Evolutionary conservation across 2,329 filamentous ascomycete genomes (phyloP).

Genomic region (Orbilia javanica): DNA sequence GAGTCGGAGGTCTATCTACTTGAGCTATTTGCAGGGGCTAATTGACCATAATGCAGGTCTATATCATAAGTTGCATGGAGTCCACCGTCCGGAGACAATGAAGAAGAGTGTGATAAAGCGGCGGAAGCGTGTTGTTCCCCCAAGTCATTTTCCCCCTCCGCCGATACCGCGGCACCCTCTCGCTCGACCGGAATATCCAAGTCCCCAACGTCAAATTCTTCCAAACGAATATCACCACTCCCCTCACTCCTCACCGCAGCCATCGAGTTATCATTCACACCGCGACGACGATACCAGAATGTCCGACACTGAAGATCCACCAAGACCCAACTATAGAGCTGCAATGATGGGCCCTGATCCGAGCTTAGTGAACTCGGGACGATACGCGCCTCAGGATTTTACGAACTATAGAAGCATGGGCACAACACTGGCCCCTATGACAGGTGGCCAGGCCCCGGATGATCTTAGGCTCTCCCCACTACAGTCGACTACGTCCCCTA

Average conservation of each 20-base stretch:
- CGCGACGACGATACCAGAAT: constrained; percentile 51
- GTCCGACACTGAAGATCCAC: constrained; percentile 47
- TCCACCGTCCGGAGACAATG: constrained; percentile 96
- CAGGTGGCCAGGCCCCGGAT: constrained; percentile 24
- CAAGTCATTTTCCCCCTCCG: constrained; percentile 63
- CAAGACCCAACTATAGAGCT: constrained; percentile 34
- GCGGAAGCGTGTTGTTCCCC: constrained; percentile 92
- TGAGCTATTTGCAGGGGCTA: constrained; percentile 48
- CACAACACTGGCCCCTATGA: constrained; percentile 47
- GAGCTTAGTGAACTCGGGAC: constrained; percentile 23
- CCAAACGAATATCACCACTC: constrained; percentile 54
- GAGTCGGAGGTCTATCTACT: constrained; percentile 2
- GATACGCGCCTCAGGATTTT: constrained; percentile 55
- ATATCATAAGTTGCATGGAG: constrained; percentile 95
- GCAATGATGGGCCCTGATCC: constrained; percentile 55
- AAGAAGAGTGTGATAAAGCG: constrained; percentile 98
- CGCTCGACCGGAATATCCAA: constrained; percentile 39
- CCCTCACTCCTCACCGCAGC: constrained; percentile 44
- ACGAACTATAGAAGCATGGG: constrained; percentile 45
- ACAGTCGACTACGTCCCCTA: constrained; percentile 35
- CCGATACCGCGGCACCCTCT: constrained; percentile 48
- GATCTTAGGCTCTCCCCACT: constrained; percentile 49
- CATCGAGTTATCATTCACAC: constrained; percentile 26
- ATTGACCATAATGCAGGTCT: constrained; percentile 72
- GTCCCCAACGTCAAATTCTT: constrained; percentile 44